phyloP scores from a whole-genome alignment of 495 filamentous ascomycete species.

The Penicillium silybi region DNA sequence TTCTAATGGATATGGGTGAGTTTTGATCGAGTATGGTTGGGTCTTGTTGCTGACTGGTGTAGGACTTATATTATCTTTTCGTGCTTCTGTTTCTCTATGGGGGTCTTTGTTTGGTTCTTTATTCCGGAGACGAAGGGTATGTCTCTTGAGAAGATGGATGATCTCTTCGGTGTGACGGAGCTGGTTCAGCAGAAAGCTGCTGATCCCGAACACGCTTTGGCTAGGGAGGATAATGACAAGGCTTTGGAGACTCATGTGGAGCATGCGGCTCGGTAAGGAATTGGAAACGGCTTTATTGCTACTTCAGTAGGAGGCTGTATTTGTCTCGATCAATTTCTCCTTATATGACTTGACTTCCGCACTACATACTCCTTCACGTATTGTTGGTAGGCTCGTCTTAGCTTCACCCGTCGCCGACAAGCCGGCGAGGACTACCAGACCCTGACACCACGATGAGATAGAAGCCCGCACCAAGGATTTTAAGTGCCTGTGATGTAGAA shows the following conservation, averaged over 20 bases:
- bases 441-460: too few relatives aligned
- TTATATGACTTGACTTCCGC: neutral
- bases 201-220: conserved; percentile 14
- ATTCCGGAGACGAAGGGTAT: conserved; percentile 71
- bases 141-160: conserved; percentile 47
- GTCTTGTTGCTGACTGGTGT: conserved; percentile 28
- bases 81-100: conserved; percentile 63
- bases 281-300: neutral
- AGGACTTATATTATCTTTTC: conserved; percentile 40
- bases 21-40: conserved; percentile 23
- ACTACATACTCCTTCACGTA: neutral
- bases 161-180: conserved; percentile 49
- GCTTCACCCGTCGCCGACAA: neutral
- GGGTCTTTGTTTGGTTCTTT: conserved; percentile 66
- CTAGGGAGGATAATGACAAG: conserved; percentile 7
- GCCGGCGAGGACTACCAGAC: neutral
- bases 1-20: conserved; percentile 53
- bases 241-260: conserved; percentile 1
- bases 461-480: too few relatives aligned
- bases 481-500: too few relatives aligned
- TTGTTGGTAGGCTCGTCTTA: neutral
- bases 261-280: neutral
- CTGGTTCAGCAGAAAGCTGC: conserved; percentile 16
- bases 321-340: neutral
- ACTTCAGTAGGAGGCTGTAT: neutral